Evolutionary conservation across 1,284 basidiomycete genomes (phyloP).

Genomic region (Sphagnurus paluster): DNA sequence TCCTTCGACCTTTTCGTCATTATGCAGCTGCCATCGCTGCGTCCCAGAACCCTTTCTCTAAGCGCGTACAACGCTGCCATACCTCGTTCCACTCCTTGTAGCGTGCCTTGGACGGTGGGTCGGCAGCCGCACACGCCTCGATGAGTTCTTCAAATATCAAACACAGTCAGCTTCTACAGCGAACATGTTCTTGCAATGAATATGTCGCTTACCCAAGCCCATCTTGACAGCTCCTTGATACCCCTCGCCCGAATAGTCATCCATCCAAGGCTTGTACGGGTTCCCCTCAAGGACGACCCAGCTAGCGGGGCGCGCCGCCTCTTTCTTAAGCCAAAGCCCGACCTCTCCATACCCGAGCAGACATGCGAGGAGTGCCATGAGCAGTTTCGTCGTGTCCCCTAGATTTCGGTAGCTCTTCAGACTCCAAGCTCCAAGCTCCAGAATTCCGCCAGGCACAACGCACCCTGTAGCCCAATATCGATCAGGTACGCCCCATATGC

Average conservation of each 20-base stretch:
- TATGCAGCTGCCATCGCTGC: slow-evolving; percentile 56
- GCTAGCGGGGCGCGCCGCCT: slow-evolving; percentile 46
- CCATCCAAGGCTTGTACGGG: slow-evolving; percentile 80
- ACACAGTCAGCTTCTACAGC: background rate
- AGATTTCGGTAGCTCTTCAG: no score
- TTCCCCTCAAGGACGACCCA: slow-evolving; percentile 68
- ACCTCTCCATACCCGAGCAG: slow-evolving; percentile 95
- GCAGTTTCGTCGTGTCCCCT: slow-evolving; percentile 75
- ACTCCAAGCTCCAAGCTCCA: background rate
- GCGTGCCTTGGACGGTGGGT: slow-evolving; percentile 64
- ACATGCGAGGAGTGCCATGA: slow-evolving; percentile 85
- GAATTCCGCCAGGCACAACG: no score
- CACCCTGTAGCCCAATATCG: slow-evolving; percentile 73
- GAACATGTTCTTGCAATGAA: background rate
- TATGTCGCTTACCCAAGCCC: slow-evolving; percentile 61
- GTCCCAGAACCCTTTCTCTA: slow-evolving; percentile 93
- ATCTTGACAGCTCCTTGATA: slow-evolving; percentile 73
- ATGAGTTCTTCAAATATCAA: slow-evolving; percentile 45
- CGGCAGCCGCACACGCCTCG: slow-evolving; percentile 55
- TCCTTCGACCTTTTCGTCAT: no score
- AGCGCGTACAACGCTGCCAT: slow-evolving; percentile 76
- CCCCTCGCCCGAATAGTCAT: slow-evolving; percentile 72
- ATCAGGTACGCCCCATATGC: slow-evolving; percentile 89
- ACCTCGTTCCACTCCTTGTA: slow-evolving; percentile 70
- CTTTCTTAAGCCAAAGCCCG: slow-evolving; percentile 74